Evolutionary conservation across 495 filamentous ascomycete genomes (phyloP), one percentile per base, ranked within the genome.

Genomic region (Daldinia childiae): DNA sequence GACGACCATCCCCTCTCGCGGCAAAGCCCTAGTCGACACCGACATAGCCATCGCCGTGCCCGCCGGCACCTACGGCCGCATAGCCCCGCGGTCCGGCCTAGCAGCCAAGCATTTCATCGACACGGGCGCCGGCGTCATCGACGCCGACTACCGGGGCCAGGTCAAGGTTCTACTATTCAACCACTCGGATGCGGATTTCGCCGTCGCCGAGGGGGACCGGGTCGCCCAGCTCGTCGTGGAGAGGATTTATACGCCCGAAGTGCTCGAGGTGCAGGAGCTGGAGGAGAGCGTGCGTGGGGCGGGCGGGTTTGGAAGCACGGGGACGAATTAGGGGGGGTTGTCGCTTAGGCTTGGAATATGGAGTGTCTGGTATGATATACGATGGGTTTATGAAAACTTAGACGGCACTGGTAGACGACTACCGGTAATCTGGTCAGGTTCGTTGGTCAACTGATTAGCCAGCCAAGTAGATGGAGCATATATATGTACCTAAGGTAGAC

Each of bases 121-220:
- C 79, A 92, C 91, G 1, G 93, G 95, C 62, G 95, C 95, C 2
- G 95, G 95, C 34, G 95, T 99, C 58, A 97, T 99, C 76, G 95
- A 99, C 82, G 93, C 94, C 7, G 95, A 99, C 79, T 99, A 99
- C 84, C 88, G 95, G 26, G 95, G 95, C 17, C 92, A 91, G 67
- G 90, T 99, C 69, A 97, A 94, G 85, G 91, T 99, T 21, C 84
- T 99, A 73, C 86, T 99, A 41, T 97, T 98, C 77, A 99, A 99
- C 84, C 91, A 96, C 80, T 85, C 84, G 14, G 94, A 95, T 14
- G 83, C 80, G 19, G 94, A 97, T 74, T 98, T 95, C 74, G 83
- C 85, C 58, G 86, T 99, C 67, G 90, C 90, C 79, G 89, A 88
- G 75, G 94, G 95, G 24, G 95, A 99, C 77, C 88, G 95, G 41